Evolutionary conservation across 257 asterid genomes (phyloP), one percentile per base, ranked within the genome.

Genomic region (Orobanche coerulescens): DNA sequence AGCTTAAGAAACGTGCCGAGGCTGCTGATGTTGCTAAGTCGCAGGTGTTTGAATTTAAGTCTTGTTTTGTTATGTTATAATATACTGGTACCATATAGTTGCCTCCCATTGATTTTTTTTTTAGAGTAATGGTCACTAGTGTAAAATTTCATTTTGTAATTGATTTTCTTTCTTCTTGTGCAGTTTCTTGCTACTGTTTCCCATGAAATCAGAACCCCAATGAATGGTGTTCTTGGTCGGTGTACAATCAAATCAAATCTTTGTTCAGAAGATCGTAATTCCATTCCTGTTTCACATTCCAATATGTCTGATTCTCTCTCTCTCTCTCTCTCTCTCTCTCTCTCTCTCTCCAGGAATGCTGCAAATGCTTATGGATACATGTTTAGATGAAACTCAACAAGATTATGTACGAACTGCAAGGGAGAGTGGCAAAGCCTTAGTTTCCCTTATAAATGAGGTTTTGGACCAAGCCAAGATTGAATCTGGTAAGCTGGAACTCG

Each of bases 141-240:
- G n/a, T 11, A 5, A 40, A 40, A 12, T 40, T 13, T 12, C 3
- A 30, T 30, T 30, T 3, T 30, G 36, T 71, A 26, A 64, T 30
- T 62, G 36, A 58, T 31, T 64, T 70, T 66, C 51, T 62, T 58
- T 62, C 16, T 59, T 62, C 22, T 60, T 39, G n/a, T 84, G 82
- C 81, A 93, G 99, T 93, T 93, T 78, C 97, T 93, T 51, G 97
- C 99, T 44, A 93, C 99, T 0, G 96, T 93, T 75, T 93, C 99
- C 15, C 99, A 93, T 71, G 99, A 93, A 76, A 93, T 93, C 89
- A 81, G 99, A 79, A 93, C 99, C 73, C 99, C 99, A 8, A 93
- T 93, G 99, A 93, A 86, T 28, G 99, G 99, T 47, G 97, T 93
- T 73, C 87, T 93, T 52, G 98, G 98, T 93, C 54, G 57, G 97